Base-by-base conservation (phyloP, 495 filamentous ascomycete genomes). In the Neurospora sp. region DNA sequence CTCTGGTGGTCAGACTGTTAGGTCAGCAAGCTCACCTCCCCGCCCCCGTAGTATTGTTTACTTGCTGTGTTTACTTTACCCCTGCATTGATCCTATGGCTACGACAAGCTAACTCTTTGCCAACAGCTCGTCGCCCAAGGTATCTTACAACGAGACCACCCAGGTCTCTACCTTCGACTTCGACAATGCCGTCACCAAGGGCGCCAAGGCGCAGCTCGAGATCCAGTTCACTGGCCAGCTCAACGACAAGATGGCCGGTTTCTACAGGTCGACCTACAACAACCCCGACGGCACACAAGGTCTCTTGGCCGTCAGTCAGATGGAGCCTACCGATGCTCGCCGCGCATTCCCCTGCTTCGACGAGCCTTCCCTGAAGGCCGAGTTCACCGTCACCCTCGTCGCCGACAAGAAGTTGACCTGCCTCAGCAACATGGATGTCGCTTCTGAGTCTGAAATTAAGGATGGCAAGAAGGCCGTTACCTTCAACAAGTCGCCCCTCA, bases 241-340 rank as follows among this genome's bases (percentile, higher is more conserved):
- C 65, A 93, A 93, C 81, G 89, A 94, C 82, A 91, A 91, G 80
- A 92, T 93, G 90, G 91, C 91, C 72, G 91, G 91, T 70, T 93
- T 94, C 85, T 94, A 93, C 82, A 86, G 91, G 22, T 93, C 91
- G 18, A 92, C 90, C 0, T 93, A 91, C 82, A 90, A 90, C 81
- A 87, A 85, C 75, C 77, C 83, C 45, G 86, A 90, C 75, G 91
- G 91, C 38, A 84, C 80, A 18, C 86, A 87, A 44, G 87, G 88
- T 68, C 86, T 90, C 75, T 77, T 93, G 79, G 91, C 91, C 41
- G 92, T 92, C 10, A 90, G 89, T n/a, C 91, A 94, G 85, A 92
- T 94, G 90, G 91, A 94, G 81, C 87, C 91, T 44, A 94, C 91
- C 40, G 91, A 93, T 81, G 91, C 91, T 41, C 83, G 91, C 74